phyloP scores from a whole-genome alignment of 345 rosid species.

The Melastoma malabathricum region DNA sequence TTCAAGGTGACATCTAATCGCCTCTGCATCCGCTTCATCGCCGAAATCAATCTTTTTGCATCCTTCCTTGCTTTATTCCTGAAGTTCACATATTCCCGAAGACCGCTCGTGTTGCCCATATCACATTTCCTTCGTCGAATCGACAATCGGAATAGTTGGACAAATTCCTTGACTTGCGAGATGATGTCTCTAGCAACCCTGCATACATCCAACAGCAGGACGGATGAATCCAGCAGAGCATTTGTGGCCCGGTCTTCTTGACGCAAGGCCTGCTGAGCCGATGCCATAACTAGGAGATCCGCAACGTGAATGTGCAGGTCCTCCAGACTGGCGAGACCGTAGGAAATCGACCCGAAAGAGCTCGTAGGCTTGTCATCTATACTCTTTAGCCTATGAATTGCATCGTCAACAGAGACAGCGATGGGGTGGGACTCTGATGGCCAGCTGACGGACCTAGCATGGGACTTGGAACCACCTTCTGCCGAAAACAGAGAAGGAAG shows the following conservation, averaged over 20 bases:
- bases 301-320: slow-evolving; percentile 30
- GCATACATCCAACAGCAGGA: slow-evolving; percentile 47
- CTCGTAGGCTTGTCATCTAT: slow-evolving; percentile 17
- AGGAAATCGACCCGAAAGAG: slow-evolving; percentile 19
- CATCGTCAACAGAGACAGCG: slow-evolving; percentile 28
- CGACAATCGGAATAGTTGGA: slow-evolving; percentile 39
- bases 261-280: slow-evolving; percentile 33
- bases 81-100: slow-evolving; percentile 15
- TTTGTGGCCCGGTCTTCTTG: slow-evolving; percentile 18
- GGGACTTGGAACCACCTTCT: slow-evolving; percentile 7
- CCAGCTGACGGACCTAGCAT: slow-evolving; percentile 48
- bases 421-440: slow-evolving; percentile 63
- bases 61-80: slow-evolving; percentile 46
- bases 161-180: slow-evolving; percentile 31
- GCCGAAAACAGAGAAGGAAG: slow-evolving; percentile 1
- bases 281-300: slow-evolving; percentile 40
- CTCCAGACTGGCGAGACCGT: slow-evolving; percentile 28
- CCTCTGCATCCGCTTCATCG: slow-evolving; percentile 19
- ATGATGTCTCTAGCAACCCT: slow-evolving; percentile 36
- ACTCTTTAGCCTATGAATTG: slow-evolving; percentile 28
- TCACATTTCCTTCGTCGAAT: slow-evolving; percentile 46
- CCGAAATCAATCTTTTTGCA: slow-evolving; percentile 21
- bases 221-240: slow-evolving; percentile 46
- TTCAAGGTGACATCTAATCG: no score
- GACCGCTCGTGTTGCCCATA: slow-evolving; percentile 13